Conservation (phyloP, 1,284 basidiomycete genomes). For the Leccinum insolens region DNA sequence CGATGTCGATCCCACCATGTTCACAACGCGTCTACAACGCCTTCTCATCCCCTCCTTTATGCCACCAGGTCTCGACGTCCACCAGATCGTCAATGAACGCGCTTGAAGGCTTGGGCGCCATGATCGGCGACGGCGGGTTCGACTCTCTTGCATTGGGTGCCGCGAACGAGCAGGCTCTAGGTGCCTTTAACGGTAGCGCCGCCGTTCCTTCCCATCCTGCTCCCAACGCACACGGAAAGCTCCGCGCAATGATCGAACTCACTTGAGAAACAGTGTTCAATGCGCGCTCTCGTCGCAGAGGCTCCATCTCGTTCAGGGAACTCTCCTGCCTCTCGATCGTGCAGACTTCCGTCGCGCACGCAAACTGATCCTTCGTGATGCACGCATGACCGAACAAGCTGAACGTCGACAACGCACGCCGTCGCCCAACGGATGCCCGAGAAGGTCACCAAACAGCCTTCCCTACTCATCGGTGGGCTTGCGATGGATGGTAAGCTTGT, state of each 20-base stretch:
- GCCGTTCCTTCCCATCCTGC: slow-evolving; percentile 45
- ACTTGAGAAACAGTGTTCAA: slow-evolving; percentile 89
- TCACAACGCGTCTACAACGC: slow-evolving; percentile 76
- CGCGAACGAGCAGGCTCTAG: slow-evolving; percentile 47
- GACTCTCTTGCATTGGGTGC: slow-evolving; percentile 53
- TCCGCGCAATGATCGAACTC: slow-evolving; percentile 93
- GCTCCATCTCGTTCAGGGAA: slow-evolving; percentile 80
- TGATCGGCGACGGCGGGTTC: slow-evolving; percentile 77
- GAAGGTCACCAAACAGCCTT: slow-evolving; percentile 84
- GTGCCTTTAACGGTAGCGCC: neutral
- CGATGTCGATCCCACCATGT: slow-evolving; percentile 59
- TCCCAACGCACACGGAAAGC: slow-evolving; percentile 72
- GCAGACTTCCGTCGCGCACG: slow-evolving; percentile 88
- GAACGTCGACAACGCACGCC: slow-evolving; percentile 93
- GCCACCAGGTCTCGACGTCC: slow-evolving; percentile 93
- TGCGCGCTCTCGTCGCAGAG: slow-evolving; percentile 87
- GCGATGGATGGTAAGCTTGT: slow-evolving; percentile 99
- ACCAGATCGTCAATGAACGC: slow-evolving; percentile 88
- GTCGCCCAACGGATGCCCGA: slow-evolving; percentile 95
- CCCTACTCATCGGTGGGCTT: slow-evolving; percentile 83
- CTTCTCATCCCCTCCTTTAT: slow-evolving; percentile 88
- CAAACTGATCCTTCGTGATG: slow-evolving; percentile 89
- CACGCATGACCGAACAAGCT: slow-evolving; percentile 86
- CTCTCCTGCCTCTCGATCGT: slow-evolving; percentile 91
- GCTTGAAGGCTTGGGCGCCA: slow-evolving; percentile 86